Conservation (phyloP, 225 moss, liverwort and hornwort genomes). For the Marchantia paleacea region DNA sequence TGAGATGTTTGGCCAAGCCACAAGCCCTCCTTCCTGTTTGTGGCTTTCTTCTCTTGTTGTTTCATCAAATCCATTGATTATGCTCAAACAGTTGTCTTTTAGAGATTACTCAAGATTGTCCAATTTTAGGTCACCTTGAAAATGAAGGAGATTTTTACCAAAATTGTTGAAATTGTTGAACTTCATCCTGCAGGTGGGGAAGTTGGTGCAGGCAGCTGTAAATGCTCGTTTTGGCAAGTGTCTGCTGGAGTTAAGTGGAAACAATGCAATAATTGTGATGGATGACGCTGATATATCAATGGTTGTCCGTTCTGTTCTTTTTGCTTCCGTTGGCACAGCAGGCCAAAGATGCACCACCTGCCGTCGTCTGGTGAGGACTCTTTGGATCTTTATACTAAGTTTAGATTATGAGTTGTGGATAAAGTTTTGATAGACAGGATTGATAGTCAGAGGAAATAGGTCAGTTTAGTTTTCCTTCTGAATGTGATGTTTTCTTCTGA, state of each 20-base stretch:
- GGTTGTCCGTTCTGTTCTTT: slow-evolving; percentile 79
- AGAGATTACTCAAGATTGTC: too few species aligned
- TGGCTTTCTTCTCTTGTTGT: too few species aligned
- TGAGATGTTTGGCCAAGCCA: too few species aligned
- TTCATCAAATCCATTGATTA: too few species aligned
- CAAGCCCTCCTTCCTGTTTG: too few species aligned
- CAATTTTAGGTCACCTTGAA: neutral
- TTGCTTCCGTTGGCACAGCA: slow-evolving; percentile 95
- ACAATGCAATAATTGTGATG: slow-evolving; percentile 94
- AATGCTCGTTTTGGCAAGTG: slow-evolving; percentile 85
- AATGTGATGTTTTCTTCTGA: neutral
- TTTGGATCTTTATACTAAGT: neutral
- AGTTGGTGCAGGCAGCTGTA: slow-evolving; percentile 78
- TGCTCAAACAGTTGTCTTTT: too few species aligned
- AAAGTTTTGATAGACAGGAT: too few species aligned
- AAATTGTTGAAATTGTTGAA: neutral
- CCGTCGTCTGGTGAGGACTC: slow-evolving; percentile 73
- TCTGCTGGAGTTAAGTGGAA: slow-evolving; percentile 90
- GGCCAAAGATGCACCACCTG: slow-evolving; percentile 96
- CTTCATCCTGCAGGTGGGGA: slow-evolving; percentile 61
- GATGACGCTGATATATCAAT: slow-evolving; percentile 84
- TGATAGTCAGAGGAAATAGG: neutral
- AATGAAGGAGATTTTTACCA: neutral
- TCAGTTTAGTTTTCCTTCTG: neutral
- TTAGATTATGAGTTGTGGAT: neutral